Evolutionary conservation across 1,284 basidiomycete species (phyloP).

Genomic region (Papiliotrema nemorosa): DNA sequence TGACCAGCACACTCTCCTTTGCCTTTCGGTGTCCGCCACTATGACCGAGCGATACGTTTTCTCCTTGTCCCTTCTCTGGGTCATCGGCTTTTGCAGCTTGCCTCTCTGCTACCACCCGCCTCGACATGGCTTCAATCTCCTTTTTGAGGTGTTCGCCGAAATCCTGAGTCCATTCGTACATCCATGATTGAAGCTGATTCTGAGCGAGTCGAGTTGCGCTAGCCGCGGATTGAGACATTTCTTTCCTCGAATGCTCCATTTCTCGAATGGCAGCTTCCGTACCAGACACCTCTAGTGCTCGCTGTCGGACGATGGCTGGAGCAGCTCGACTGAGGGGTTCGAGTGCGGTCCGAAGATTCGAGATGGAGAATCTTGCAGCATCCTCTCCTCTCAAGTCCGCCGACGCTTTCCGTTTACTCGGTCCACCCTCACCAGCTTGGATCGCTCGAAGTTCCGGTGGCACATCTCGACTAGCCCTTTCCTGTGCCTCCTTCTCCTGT

Average conservation of each 20-base stretch:
- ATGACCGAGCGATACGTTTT: background rate
- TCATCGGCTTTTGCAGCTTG: background rate
- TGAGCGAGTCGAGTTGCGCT: slow-evolving; percentile 13
- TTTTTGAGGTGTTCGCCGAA: slow-evolving; percentile 58
- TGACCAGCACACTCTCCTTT: slow-evolving; percentile 27
- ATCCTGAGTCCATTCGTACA: slow-evolving; percentile 81
- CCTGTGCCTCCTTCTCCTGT: slow-evolving; percentile 26
- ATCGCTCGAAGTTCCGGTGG: slow-evolving; percentile 39
- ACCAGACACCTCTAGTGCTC: slow-evolving; percentile 75
- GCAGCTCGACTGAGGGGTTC: slow-evolving; percentile 62
- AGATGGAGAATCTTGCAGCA: slow-evolving; percentile 56
- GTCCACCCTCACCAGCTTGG: slow-evolving; percentile 20
- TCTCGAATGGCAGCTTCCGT: slow-evolving; percentile 64
- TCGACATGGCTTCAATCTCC: slow-evolving; percentile 58
- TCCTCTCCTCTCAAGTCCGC: too few species aligned
- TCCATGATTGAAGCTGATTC: slow-evolving; percentile 67
- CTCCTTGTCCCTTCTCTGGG: background rate
- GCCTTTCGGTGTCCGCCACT: slow-evolving; percentile 1
- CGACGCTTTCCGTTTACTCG: too few species aligned
- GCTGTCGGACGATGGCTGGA: slow-evolving; percentile 65
- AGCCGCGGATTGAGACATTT: slow-evolving; percentile 63
- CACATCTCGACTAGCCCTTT: slow-evolving; percentile 20
- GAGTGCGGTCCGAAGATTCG: slow-evolving; percentile 62
- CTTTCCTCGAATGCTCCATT: slow-evolving; percentile 50
- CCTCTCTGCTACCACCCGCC: slow-evolving; percentile 41